Percentiles rank a stretch among this genome's conserved stretches.
These are phyloP conservation scores for Syzygium oleosum DNA, from an alignment of 345 rosid species.

Conservation along the genomic window DNA sequence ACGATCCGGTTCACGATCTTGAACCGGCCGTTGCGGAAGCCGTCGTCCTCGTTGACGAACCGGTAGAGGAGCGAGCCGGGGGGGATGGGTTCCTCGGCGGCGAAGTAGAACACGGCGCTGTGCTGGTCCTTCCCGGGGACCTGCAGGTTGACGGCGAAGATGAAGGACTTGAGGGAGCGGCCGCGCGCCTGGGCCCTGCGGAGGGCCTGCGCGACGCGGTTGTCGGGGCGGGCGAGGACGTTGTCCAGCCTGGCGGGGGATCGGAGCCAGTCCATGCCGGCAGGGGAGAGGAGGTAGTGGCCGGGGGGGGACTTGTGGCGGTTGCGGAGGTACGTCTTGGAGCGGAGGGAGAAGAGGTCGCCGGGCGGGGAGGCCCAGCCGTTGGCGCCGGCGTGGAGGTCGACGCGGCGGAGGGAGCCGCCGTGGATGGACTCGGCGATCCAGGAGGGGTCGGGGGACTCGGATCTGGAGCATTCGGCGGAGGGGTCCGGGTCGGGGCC, in stretches of 20 bases:
- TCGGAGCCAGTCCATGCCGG: slow-evolving; percentile 89
- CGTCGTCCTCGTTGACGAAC: slow-evolving; percentile 66
- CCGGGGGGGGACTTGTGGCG: slow-evolving; percentile 63
- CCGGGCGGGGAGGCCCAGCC: slow-evolving; percentile 99
- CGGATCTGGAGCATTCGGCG: slow-evolving; percentile 16
- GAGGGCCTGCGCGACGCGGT: slow-evolving; percentile 66
- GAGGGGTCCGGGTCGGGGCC: slow-evolving; percentile 16
- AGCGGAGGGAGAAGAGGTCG: slow-evolving; percentile 64
- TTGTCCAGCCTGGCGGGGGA: slow-evolving; percentile 57
- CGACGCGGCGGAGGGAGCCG: slow-evolving; percentile 70
- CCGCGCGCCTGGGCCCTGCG: slow-evolving; percentile 47
- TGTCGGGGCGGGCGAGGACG: slow-evolving; percentile 71
- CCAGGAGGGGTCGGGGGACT: slow-evolving; percentile 37
- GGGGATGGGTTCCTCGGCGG: slow-evolving; percentile 61
- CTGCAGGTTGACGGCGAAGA: slow-evolving; percentile 83
- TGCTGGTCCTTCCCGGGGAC: slow-evolving; percentile 81
- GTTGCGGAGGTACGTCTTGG: slow-evolving; percentile 39
- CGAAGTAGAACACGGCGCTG: slow-evolving; percentile 86
- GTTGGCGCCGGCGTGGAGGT: slow-evolving; percentile 57
- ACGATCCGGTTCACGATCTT: slow-evolving; percentile 87
- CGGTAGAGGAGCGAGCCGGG: slow-evolving; percentile 56
- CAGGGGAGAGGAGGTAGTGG: slow-evolving; percentile 63
- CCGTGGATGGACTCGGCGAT: slow-evolving; percentile 53
- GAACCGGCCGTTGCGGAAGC: slow-evolving; percentile 74
- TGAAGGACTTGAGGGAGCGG: slow-evolving; percentile 51